These are phyloP conservation scores for Solanum phureja DNA, from an alignment of 257 asterid species.

Conservation along the genomic window DNA sequence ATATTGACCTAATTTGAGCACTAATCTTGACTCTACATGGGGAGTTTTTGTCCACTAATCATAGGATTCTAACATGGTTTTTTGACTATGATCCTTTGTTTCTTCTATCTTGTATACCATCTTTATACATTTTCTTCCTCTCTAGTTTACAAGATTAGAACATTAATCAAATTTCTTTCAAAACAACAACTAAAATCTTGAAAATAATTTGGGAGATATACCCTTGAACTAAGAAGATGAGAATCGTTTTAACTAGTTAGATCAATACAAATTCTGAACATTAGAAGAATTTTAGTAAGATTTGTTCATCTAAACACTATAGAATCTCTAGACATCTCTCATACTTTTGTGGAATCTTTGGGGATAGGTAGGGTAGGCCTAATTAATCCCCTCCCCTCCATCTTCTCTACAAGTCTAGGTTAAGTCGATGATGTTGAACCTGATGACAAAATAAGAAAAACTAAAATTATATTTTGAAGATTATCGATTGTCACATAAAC, in stretches of 20 bases:
- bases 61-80: conserved; percentile 1
- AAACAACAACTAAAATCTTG: not conserved
- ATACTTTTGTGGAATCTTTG: not conserved
- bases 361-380: not conserved
- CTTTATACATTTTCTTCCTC: not conserved
- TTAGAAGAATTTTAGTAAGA: not conserved
- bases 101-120: not conserved
- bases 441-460: not conserved
- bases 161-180: not conserved
- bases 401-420: not conserved
- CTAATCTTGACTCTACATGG: not conserved
- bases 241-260: not conserved
- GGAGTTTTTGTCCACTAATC: conserved; percentile 3
- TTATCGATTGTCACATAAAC: not conserved
- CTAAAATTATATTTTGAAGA: not conserved
- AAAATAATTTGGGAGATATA: not conserved
- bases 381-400: not conserved
- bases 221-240: not conserved
- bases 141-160: not conserved
- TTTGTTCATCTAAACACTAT: not conserved
- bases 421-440: not conserved
- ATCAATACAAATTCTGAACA: not conserved
- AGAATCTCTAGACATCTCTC: not conserved
- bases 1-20: conserved; percentile 12
- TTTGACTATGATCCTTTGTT: not conserved